Evolutionary conservation across 129 eudicot genomes (phyloP).

Genomic region (Arctium minus): DNA sequence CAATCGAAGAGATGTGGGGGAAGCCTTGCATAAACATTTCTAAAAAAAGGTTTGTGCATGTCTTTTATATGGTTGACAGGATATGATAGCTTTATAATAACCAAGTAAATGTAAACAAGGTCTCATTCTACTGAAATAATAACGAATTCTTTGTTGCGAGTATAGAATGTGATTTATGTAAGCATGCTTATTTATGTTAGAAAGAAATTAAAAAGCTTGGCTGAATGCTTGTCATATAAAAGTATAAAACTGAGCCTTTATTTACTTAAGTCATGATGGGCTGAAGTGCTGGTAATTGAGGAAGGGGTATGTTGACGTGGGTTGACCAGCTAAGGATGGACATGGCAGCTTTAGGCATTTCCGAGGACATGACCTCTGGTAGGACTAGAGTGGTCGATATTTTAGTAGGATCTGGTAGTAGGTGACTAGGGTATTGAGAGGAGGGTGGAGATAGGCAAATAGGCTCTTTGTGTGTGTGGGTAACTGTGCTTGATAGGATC

Average conservation of each 20-base stretch:
- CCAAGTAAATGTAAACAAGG: not conserved
- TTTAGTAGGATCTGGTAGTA: not conserved
- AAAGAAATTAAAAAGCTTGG: not conserved
- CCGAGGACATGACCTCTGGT: not conserved
- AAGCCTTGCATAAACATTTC: not conserved
- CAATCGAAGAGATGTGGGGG: not conserved
- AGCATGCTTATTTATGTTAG: not conserved
- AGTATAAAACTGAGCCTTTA: not conserved
- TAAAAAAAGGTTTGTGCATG: not conserved
- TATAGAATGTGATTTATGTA: not conserved
- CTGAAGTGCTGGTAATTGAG: not conserved
- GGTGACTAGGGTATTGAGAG: not conserved
- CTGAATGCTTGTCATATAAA: not conserved
- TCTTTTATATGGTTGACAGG: not conserved
- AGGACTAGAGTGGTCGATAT: not conserved
- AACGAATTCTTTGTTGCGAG: not conserved
- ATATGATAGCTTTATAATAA: not conserved
- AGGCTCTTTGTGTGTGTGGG: not conserved
- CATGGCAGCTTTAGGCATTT: not conserved
- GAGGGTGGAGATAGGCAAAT: not conserved
- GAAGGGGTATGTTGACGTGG: not conserved
- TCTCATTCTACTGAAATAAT: not conserved
- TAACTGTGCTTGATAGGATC: not conserved
- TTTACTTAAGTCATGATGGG: not conserved
- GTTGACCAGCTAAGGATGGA: not conserved